Evolutionary conservation across 2,329 filamentous ascomycete species (phyloP), one percentile per base, ranked within the genome.

Genomic region (Trichophyton verrucosum): DNA sequence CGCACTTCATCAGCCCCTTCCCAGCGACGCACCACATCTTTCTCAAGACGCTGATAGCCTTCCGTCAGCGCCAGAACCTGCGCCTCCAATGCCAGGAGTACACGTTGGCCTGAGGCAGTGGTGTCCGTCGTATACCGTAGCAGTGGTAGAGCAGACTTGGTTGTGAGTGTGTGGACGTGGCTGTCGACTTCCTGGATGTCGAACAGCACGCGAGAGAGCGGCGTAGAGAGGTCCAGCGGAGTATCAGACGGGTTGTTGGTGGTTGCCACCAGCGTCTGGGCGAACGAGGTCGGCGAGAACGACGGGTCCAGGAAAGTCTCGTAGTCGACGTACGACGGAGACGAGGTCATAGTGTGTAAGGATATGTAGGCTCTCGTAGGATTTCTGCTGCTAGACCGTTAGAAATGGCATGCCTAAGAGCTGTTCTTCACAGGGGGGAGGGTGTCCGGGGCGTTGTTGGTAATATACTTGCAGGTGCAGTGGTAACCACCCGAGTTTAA

Each of bases 111-210:
- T 1, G 90, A 85, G 36, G 84, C 80, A 13, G 85, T 88, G 72
- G 94, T 88, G 49, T 83, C 77, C 63, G 85, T 81, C 2, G 91
- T 95, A 73, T 96, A 82, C 33, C 85, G 78, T 20, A 99, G 81
- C 30, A 99, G 80, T 0, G 91, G 88, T 0, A 92, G 77, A 2
- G 94, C 91, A 30, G 86, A 88, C 64, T 88, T 86, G 1, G 91
- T 94, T 4, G 92, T 95, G 46, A 97, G 81, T 2, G 84, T 82
- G 73, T 99, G 90, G 65, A 99, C 96, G 71, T 95, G 91, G 0
- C 91, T 95, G 75, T 97, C 92, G 66, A 99, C 87, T 75, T 97
- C 94, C 72, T 97, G 94, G 2, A 94, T 86, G 74, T 99, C 94
- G 75, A 99, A 99, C 5, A 97, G 84, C 3, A 96, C 91, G 60